Percentiles rank a stretch among this genome's conserved stretches.
phyloP scores from a whole-genome alignment of 2,329 filamentous ascomycete genomes.

The Teratosphaeria zuluensis region DNA sequence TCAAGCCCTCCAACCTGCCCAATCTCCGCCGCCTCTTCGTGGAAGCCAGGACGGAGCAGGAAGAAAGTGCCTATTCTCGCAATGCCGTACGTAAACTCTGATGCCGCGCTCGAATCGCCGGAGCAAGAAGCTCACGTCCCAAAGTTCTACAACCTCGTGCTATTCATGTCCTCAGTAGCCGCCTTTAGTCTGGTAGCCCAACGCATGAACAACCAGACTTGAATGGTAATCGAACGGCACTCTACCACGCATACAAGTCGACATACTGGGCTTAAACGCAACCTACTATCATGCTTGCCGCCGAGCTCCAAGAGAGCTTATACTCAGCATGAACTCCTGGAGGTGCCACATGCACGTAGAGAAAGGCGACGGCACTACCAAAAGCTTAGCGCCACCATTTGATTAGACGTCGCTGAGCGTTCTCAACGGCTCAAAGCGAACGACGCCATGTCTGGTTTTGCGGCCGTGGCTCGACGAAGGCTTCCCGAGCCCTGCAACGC shows the following conservation, averaged over 20 bases:
- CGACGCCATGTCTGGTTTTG: no score
- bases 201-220: conserved; percentile 50
- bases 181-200: conserved; percentile 91
- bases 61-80: conserved; percentile 88
- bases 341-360: not conserved
- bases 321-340: not conserved
- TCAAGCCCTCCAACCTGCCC: conserved; percentile 65
- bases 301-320: not conserved
- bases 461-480: not conserved
- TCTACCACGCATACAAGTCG: no score
- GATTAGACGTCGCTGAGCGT: no score
- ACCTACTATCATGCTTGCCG: no score
- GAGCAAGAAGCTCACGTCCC: not conserved
- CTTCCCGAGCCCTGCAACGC: not conserved
- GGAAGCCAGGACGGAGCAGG: conserved; percentile 81
- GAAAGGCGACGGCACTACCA: no score
- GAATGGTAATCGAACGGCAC: not conserved
- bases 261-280: no score
- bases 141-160: conserved; percentile 92
- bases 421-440: no score
- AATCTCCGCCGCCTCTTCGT: conserved; percentile 95
- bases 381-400: not conserved
- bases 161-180: conserved; percentile 94
- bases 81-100: conserved; percentile 59
- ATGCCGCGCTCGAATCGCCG: not conserved